Conservation (phyloP, 2,329 filamentous ascomycete species). For the Colletotrichum limetticola region DNA sequence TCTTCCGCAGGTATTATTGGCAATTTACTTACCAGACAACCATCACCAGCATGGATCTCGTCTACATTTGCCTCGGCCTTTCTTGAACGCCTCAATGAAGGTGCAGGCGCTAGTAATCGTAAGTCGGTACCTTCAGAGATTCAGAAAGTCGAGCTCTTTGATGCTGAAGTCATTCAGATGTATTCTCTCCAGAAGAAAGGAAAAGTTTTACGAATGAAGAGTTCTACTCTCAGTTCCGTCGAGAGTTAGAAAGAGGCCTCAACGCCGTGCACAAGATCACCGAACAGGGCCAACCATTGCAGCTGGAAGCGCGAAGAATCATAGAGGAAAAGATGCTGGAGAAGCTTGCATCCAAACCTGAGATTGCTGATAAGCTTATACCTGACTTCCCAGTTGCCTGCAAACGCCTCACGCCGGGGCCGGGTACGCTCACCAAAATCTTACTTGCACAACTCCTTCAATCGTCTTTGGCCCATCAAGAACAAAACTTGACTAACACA, state of each 20-base stretch:
- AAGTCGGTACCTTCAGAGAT: not conserved
- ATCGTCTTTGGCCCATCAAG: not conserved
- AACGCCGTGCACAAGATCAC: not conserved
- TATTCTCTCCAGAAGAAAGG: not conserved
- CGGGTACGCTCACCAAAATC: not conserved
- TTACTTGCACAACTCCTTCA: no score
- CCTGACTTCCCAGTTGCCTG: constrained; percentile 4
- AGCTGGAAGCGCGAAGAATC: not conserved
- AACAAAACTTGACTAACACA: not conserved
- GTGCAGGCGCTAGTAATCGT: not conserved
- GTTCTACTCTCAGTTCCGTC: not conserved
- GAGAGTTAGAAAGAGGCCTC: not conserved
- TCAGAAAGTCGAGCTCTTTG: not conserved
- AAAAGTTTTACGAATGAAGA: not conserved
- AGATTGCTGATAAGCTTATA: not conserved
- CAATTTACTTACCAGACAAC: not conserved
- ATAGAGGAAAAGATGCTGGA: not conserved
- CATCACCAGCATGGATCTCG: not conserved
- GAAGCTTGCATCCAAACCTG: not conserved
- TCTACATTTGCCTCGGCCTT: not conserved
- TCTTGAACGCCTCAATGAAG: not conserved
- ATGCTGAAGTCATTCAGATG: not conserved
- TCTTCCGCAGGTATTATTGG: no score
- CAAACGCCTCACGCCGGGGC: not conserved
- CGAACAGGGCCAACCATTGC: not conserved